Evolutionary conservation across 345 rosid genomes (phyloP).

Genomic region (Ceriops decandra): DNA sequence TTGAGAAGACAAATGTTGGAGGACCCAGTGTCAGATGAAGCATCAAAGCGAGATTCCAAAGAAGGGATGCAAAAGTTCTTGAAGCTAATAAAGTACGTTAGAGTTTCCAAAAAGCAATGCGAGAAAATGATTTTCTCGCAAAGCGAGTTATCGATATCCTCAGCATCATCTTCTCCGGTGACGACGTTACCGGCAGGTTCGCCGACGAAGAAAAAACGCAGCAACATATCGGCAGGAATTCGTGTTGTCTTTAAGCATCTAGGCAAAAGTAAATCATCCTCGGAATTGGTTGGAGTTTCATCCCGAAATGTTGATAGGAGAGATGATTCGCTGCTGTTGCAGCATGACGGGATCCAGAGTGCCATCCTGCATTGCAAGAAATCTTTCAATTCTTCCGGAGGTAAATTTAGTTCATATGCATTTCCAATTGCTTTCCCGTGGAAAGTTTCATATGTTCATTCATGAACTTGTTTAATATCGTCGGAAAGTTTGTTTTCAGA

Average conservation of each 20-base stretch:
- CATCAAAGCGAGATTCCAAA: slow-evolving; percentile 18
- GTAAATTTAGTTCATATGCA: neutral
- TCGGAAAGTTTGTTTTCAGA: slow-evolving; percentile 5
- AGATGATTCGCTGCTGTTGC: slow-evolving; percentile 28
- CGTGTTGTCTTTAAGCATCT: slow-evolving; percentile 25
- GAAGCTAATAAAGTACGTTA: slow-evolving; percentile 25
- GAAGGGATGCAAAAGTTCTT: slow-evolving; percentile 26
- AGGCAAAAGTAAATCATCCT: slow-evolving; percentile 34
- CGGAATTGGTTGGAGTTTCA: slow-evolving; percentile 2
- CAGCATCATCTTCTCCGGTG: slow-evolving; percentile 49
- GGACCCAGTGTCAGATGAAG: slow-evolving; percentile 15
- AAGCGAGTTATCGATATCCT: slow-evolving; percentile 23
- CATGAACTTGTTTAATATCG: too few relatives aligned
- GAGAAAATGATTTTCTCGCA: slow-evolving; percentile 25
- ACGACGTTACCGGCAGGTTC: slow-evolving; percentile 11
- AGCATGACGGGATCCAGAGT: slow-evolving; percentile 30
- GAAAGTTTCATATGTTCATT: too few relatives aligned
- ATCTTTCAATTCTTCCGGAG: slow-evolving; percentile 31
- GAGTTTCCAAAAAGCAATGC: slow-evolving; percentile 37
- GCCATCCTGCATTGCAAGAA: slow-evolving; percentile 35
- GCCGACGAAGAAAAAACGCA: slow-evolving; percentile 24
- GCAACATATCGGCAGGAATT: slow-evolving; percentile 21
- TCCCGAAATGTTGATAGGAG: slow-evolving; percentile 10
- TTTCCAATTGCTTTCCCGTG: neutral
- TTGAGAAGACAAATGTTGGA: slow-evolving; percentile 22